Conservation (phyloP, 176 grass and related monocot species). For the Oryza officinalis region DNA sequence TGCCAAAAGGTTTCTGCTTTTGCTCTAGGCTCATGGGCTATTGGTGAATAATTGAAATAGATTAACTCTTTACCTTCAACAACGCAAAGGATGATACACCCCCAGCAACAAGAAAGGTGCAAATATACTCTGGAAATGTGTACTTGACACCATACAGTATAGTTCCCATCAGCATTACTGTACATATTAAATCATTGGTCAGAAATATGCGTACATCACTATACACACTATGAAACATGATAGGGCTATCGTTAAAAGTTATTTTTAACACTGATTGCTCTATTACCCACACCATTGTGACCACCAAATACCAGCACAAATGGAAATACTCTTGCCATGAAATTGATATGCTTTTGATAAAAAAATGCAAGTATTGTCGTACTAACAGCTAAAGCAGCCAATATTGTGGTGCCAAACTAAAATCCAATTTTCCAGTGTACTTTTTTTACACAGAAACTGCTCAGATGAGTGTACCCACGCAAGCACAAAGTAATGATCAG, state of each 20-base stretch:
- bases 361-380: neutral
- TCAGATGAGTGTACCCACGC: neutral
- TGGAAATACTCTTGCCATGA: neutral
- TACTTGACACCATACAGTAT: conserved; percentile 96
- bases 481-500: neutral
- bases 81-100: conserved; percentile 95
- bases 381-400: neutral
- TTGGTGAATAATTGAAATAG: conserved; percentile 26
- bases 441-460: neutral
- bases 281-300: neutral
- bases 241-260: neutral
- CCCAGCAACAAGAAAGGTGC: conserved; percentile 92
- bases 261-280: neutral
- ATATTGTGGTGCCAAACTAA: neutral
- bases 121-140: conserved; percentile 89
- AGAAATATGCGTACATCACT: neutral
- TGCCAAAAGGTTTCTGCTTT: neutral
- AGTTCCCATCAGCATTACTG: conserved; percentile 98
- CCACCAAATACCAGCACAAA: neutral
- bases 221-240: neutral
- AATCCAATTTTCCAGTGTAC: neutral
- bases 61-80: conserved; percentile 65
- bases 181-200: conserved; percentile 17
- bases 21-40: neutral
- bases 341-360: neutral